Base-by-base conservation (phyloP, 106 monocot genomes). In the Dendrobium chrysotoxum region DNA sequence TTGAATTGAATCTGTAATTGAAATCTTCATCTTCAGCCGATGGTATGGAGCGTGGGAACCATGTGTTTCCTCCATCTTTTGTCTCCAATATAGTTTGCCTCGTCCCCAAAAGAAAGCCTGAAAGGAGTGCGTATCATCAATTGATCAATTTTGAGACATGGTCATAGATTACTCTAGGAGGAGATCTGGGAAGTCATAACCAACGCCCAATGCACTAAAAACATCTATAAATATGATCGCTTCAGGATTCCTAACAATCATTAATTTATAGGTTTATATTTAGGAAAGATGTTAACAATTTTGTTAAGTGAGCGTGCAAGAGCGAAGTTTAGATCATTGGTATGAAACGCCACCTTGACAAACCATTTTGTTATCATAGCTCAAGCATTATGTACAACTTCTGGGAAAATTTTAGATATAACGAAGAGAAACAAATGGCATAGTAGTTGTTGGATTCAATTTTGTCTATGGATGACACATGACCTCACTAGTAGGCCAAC, bases 21-120 rank as follows among this genome's bases (percentile, higher is more conserved):
- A 98, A 98, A 76, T 98, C 97, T 82, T 98, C 97, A 79, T 98
- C 97, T 75, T 98, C 97, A 1, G 97, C 97, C 39, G 97, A 90
- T 26, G 97, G 86, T 75, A 98, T 98, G 28, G 97, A 91, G 2
- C 97, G 86, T 46, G 92, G 89, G 30, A 53, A 45, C 97, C 97
- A 98, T 41, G 94, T 92, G 65, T 84, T 86, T 4, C 97, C 97
- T 81, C 94, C 94, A 79, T 98, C 91, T 85, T 98, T 98, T 4
- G 94, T 98, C 84, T 98, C 97, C 91, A 98, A 35, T 75, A 98
- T 88, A 5, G 97, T 98, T 80, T 98, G 97, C 79, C 97, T 92
- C 28, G 97, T 98, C 26, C 97, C 97, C 75, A 98, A 76, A 16
- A 98, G 85, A 88, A 98, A 98, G 11, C 97, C 97, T 98, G 77